Evolutionary conservation across 2,329 filamentous ascomycete genomes (phyloP).

Genomic region (Verticillium dahliae): DNA sequence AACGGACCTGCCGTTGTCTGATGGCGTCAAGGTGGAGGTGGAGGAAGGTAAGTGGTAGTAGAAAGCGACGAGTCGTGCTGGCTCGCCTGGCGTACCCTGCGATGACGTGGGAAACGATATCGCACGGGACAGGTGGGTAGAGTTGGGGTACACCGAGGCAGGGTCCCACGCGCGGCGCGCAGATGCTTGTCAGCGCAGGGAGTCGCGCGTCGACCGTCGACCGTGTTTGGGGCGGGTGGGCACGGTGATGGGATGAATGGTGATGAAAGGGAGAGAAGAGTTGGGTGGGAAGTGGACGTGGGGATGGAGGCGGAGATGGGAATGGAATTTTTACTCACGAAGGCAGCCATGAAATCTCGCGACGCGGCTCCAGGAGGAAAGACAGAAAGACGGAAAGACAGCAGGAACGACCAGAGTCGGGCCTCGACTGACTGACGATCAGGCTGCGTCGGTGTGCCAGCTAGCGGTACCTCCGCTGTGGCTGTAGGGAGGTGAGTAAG

Average conservation of each 20-base stretch:
- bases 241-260: background rate
- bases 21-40: background rate
- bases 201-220: background rate
- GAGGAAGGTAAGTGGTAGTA: constrained; percentile 1
- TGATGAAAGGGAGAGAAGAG: background rate
- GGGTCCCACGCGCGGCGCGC: background rate
- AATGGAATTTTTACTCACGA: constrained; percentile 12
- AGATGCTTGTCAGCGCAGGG: background rate
- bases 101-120: background rate
- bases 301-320: background rate
- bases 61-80: background rate
- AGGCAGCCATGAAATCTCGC: constrained; percentile 17
- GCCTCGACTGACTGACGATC: background rate
- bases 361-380: background rate
- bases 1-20: constrained; percentile 6
- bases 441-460: background rate
- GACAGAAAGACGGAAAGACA: background rate
- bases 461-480: too few relatives aligned
- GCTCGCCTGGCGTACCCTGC: background rate
- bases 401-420: background rate
- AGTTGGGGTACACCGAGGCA: background rate
- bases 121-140: background rate
- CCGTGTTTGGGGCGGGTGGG: background rate
- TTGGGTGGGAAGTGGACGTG: background rate
- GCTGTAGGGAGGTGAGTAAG: too few relatives aligned